Percentiles rank a stretch among this genome's conserved stretches.
phyloP scores from a whole-genome alignment of 345 rosid genomes.

The Moricandia moricandioides region DNA sequence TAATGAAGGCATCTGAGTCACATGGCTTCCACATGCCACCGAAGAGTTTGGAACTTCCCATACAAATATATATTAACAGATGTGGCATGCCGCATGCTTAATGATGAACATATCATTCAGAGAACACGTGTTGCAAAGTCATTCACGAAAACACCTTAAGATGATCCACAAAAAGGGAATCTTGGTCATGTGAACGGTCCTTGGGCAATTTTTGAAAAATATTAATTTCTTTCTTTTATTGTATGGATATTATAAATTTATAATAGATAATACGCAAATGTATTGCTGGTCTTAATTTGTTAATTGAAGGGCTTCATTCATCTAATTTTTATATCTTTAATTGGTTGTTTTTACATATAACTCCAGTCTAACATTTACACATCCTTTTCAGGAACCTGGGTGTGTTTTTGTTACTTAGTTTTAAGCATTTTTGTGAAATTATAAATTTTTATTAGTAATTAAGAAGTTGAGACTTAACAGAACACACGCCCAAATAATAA shows the following conservation, averaged over 20 bases:
- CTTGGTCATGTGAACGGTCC: slow-evolving; percentile 32
- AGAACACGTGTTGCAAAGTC: slow-evolving; percentile 28
- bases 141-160: slow-evolving; percentile 18
- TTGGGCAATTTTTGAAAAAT: not conserved
- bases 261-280: not conserved
- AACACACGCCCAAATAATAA: not conserved
- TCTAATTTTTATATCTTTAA: not conserved
- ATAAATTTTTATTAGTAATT: not conserved
- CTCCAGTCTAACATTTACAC: not conserved
- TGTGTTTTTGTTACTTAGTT: not conserved
- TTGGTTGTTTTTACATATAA: not conserved
- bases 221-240: not conserved
- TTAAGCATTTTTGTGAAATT: not conserved
- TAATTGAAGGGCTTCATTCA: not conserved
- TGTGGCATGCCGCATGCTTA: slow-evolving; percentile 22
- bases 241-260: not conserved
- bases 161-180: slow-evolving; percentile 24
- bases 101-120: slow-evolving; percentile 21
- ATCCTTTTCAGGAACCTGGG: not conserved
- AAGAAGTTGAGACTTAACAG: not conserved
- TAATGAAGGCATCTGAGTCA: slow-evolving; percentile 40
- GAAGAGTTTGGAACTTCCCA: slow-evolving; percentile 37
- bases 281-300: slow-evolving; percentile 5
- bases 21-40: slow-evolving; percentile 41
- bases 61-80: not conserved